Evolutionary conservation across 768 basidiomycete genomes (phyloP), one percentile per base, ranked within the genome.

Genomic region (Astraeus odoratus): DNA sequence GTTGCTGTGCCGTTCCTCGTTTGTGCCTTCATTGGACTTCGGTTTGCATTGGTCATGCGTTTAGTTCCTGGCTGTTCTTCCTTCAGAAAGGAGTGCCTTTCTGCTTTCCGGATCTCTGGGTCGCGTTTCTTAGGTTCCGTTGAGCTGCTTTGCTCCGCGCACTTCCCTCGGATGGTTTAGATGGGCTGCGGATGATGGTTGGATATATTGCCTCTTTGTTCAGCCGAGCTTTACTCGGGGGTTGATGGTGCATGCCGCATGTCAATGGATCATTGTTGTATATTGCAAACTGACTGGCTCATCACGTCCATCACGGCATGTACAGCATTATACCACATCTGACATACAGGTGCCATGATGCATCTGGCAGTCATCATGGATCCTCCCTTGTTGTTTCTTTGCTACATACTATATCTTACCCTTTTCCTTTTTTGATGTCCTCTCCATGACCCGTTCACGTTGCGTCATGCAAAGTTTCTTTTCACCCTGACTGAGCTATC

Each of bases 1-100:
- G 27, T 6, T 22, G 33, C 22, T 24, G 51, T 41, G 39, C 48
- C 55, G 13, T 27, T 38, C 49, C 51, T 48, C 57, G 47, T 59
- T 60, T 52, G 46, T n/a, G n/a, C n/a, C n/a, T n/a, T n/a, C n/a
- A 23, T 47, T 35, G 8, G 18, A 5, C 12, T 42, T 33, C 23
- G 41, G 39, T 52, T 24, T 29, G 27, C 6, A 57, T 38, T 45
- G 27, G 39, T 43, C 42, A 20, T 35, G 33, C 8, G 33, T 35
- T 35, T 35, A 8, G 33, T 5, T 13, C 16, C 6, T 5, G 16
- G 8, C 8, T 8, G 10, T 35, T 35, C 33, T 35, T 35, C 8
- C n/a, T n/a, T 18, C 16, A n/a, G n/a, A n/a, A n/a, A n/a, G n/a
- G n/a, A n/a, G n/a, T 38, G 13, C 16, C 8, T 38, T 38, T 38